Percentiles rank a stretch among this genome's conserved stretches.
phyloP scores from a whole-genome alignment of 768 basidiomycete species.

The Nidularia sp. region DNA sequence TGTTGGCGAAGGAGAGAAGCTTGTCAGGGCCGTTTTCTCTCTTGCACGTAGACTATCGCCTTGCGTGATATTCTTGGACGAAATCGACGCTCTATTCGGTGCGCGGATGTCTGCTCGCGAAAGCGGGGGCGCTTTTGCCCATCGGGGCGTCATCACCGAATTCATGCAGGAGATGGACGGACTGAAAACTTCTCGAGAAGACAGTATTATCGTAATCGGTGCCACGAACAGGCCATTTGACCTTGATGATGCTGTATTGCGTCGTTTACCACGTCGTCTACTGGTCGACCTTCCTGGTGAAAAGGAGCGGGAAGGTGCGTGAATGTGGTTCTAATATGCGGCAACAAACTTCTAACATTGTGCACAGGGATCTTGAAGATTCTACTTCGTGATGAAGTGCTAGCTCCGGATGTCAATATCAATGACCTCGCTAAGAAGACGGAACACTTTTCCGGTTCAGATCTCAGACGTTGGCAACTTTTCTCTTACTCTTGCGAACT shows the following conservation, averaged over 20 bases:
- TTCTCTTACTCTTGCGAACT: not conserved
- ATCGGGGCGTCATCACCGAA: constrained; percentile 85
- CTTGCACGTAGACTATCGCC: constrained; percentile 83
- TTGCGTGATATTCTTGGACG: constrained; percentile 92
- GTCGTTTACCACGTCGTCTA: constrained; percentile 81
- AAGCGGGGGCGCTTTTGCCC: constrained; percentile 76
- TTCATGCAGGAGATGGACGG: constrained; percentile 99
- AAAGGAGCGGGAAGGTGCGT: constrained; percentile 77
- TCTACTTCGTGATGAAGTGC: constrained; percentile 72
- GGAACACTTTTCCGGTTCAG: constrained; percentile 89
- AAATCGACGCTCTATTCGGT: constrained; percentile 90
- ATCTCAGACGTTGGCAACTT: constrained; percentile 77
- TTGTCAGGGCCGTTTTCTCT: constrained; percentile 85
- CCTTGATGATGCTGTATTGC: constrained; percentile 86
- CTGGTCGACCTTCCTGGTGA: constrained; percentile 87
- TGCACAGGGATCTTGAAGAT: constrained; percentile 81
- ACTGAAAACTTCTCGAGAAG: constrained; percentile 71
- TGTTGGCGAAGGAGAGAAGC: constrained; percentile 86
- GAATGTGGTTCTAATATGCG: not conserved
- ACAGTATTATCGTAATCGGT: constrained; percentile 86
- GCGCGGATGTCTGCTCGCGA: constrained; percentile 76
- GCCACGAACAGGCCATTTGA: constrained; percentile 93
- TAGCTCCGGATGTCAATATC: constrained; percentile 63
- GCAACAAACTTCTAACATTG: constrained; percentile 3
- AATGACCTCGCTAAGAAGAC: constrained; percentile 63